These are phyloP conservation scores for Castanea crenata DNA, from an alignment of 306 rosid species.

Conservation along the genomic window DNA sequence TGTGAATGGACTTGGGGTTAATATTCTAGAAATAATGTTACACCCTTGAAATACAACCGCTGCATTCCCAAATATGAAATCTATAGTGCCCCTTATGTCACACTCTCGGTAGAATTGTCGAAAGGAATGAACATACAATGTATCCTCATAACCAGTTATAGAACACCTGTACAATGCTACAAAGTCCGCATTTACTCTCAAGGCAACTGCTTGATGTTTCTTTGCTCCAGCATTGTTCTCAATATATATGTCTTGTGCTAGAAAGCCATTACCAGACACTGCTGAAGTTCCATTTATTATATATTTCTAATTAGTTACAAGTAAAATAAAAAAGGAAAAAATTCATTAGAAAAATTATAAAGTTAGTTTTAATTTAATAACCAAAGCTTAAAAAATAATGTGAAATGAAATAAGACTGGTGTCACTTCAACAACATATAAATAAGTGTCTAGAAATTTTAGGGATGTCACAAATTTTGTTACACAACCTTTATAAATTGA, in stretches of 20 bases:
- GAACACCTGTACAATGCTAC: conserved; percentile 58
- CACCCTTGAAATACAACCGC: conserved; percentile 64
- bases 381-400: too few relatives aligned
- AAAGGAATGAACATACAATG: conserved; percentile 69
- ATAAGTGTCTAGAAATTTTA: too few relatives aligned
- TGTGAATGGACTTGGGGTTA: conserved; percentile 54
- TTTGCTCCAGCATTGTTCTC: conserved; percentile 70
- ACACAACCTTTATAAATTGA: too few relatives aligned
- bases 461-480: too few relatives aligned
- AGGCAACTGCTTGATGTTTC: conserved; percentile 75
- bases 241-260: conserved; percentile 65
- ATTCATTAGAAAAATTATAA: too few relatives aligned
- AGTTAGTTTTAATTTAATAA: too few relatives aligned
- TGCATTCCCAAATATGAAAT: conserved; percentile 77
- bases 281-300: conserved; percentile 32
- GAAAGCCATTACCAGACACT: conserved; percentile 76
- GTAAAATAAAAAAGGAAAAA: too few relatives aligned
- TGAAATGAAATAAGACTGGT: too few relatives aligned
- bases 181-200: conserved; percentile 71
- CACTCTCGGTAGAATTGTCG: conserved; percentile 81
- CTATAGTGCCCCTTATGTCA: conserved; percentile 70
- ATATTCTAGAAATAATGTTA: conserved; percentile 50
- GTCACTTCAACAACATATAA: too few relatives aligned
- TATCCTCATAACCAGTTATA: conserved; percentile 65
- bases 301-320: too few relatives aligned